Evolutionary conservation across 169 alveolate genomes (phyloP).

Genomic region (Theileria luwenshuni): DNA sequence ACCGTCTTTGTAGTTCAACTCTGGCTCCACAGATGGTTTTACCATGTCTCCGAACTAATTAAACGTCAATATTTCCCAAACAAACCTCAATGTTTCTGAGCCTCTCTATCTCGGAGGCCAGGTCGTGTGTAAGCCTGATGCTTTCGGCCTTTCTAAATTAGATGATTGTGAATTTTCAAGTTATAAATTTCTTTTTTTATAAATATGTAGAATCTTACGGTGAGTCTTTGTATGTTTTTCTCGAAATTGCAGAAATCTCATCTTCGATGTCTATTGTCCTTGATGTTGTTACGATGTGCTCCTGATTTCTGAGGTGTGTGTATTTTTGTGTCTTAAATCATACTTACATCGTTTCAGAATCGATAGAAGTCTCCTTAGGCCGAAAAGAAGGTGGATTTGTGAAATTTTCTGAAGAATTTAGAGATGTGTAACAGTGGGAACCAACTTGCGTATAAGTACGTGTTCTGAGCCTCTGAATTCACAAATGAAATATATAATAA

Average conservation of each 20-base stretch:
- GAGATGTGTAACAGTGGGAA: slow-evolving; percentile 1
- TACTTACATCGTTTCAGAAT: slow-evolving; percentile 39
- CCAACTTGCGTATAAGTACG: not conserved
- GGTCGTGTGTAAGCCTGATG: slow-evolving; percentile 32
- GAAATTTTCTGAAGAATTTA: not conserved
- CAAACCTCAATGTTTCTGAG: slow-evolving; percentile 21
- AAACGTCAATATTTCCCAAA: not conserved
- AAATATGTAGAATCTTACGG: slow-evolving; percentile 8
- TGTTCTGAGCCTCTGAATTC: not conserved
- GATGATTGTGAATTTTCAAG: too few relatives aligned
- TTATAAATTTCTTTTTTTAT: not conserved
- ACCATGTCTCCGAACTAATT: not conserved
- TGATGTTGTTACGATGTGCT: slow-evolving; percentile 36
- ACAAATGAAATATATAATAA: slow-evolving; percentile 4
- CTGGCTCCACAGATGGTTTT: slow-evolving; percentile 24
- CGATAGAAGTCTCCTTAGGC: slow-evolving; percentile 38
- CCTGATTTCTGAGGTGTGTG: slow-evolving; percentile 29
- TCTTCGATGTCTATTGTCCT: slow-evolving; percentile 32
- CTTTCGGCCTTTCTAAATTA: slow-evolving; percentile 34
- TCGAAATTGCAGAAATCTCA: slow-evolving; percentile 42
- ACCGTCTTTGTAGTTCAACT: slow-evolving; percentile 25
- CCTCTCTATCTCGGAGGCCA: slow-evolving; percentile 32
- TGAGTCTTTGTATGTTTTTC: slow-evolving; percentile 11
- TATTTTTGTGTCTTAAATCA: too few relatives aligned
- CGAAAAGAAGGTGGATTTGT: slow-evolving; percentile 7